A percentile compares a stretch with the other conserved stretches of the same genome.
phyloP scores from a whole-genome alignment of 2,329 filamentous ascomycete genomes.

The Aspergillus fumigatus region DNA sequence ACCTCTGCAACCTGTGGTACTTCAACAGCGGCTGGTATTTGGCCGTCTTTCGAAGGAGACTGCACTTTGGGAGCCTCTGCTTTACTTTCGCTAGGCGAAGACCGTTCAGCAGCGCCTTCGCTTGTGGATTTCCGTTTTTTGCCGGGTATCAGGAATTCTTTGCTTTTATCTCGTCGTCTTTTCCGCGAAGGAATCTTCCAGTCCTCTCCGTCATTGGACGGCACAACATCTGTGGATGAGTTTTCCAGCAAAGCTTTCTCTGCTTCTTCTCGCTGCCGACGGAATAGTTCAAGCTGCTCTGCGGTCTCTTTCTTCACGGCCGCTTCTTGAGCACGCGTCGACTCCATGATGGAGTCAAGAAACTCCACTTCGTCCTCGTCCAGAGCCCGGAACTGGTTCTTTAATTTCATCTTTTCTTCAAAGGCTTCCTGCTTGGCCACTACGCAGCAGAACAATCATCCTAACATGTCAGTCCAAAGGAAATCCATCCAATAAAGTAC shows the following conservation, averaged over 20 bases:
- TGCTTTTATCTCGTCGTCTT: conserved; percentile 48
- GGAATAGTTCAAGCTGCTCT: conserved; percentile 56
- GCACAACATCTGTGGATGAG: conserved; percentile 28
- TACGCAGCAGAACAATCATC: conserved; percentile 25
- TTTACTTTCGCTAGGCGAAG: conserved; percentile 7
- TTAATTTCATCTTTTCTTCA: conserved; percentile 47
- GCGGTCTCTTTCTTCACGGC: conserved; percentile 55
- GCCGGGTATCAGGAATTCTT: conserved; percentile 34
- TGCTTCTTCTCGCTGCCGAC: conserved; percentile 55
- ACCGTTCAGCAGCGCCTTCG: conserved; percentile 10
- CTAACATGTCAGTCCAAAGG: conserved; percentile 38
- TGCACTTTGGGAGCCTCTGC: neutral
- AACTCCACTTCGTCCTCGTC: conserved; percentile 51
- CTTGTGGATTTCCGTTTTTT: conserved; percentile 42
- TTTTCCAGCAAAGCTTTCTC: conserved; percentile 47
- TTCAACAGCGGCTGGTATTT: neutral
- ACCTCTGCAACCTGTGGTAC: neutral
- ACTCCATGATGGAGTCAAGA: conserved; percentile 54
- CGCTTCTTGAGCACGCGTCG: conserved; percentile 52
- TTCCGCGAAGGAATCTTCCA: conserved; percentile 51
- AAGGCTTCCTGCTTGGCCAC: conserved; percentile 50
- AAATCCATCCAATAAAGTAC: neutral
- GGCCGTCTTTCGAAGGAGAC: neutral
- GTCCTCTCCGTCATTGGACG: conserved; percentile 37
- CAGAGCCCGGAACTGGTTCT: conserved; percentile 49